Evolutionary conservation across 2,329 filamentous ascomycete species (phyloP), one percentile per base, ranked within the genome.

Genomic region (Exophiala calicioides): DNA sequence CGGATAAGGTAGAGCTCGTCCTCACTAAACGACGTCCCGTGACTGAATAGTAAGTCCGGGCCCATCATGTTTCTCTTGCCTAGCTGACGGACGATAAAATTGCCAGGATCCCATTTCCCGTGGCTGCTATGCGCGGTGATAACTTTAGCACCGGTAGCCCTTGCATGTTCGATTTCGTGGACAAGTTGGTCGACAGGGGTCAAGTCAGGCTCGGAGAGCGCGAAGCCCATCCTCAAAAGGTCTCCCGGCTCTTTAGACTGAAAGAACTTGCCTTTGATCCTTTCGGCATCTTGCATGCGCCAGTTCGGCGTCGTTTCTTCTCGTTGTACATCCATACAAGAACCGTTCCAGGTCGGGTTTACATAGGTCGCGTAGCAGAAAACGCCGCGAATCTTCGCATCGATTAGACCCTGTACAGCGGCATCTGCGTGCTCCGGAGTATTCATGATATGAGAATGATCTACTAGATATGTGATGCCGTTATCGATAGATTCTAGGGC

Each of bases 401-500:
- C 46, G 24, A 20, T 33, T 2, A 49, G 39, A 15, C 26, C 40
- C 21, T 44, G 21, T 12, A 44, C 26, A 9, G 46, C 46, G 2
- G 46, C 46, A 29, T 49, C 30, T 15, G 46, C 26, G 34, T 49
- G 46, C 9, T 48, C 61, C 3, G 59, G 44, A 0, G 60, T 57
- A 9, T 49, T 49, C 39, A 49, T 49, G n/a, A 48, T 49, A 18
- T 49, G 34, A n/a, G 31, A 44, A 31, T 49, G 39, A 34, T 49
- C 46, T 19, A 49, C 26, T 10, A 44, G 24, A 21, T 27, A 33
- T 9, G 46, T 44, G 29, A 44, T 49, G n/a, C 46, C 46, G 13
- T 34, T 44, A 40, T 44, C 40, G n/a, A 49, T 44, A 20, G 30
- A 31, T 12, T 44, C 46, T 27, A 49, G 27, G 15, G 46, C 46